Percentiles rank a stretch among this genome's conserved stretches.
phyloP scores from a whole-genome alignment of 768 basidiomycete genomes.

The Tulasnella sp. region DNA sequence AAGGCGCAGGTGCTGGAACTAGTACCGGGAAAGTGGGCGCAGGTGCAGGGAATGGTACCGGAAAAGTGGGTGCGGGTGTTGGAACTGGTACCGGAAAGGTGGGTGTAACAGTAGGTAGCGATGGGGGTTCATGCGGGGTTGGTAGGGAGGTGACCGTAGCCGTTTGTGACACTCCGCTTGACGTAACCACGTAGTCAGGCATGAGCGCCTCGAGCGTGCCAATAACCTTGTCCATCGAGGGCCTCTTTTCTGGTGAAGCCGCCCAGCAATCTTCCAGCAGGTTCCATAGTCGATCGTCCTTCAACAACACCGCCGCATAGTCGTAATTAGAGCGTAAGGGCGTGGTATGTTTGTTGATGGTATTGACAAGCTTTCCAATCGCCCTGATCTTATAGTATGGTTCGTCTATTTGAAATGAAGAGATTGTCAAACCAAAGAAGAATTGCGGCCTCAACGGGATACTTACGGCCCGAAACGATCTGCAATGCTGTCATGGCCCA shows the following conservation, averaged over 20 bases:
- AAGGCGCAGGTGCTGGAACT: too few relatives aligned
- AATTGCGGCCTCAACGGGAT: too few relatives aligned
- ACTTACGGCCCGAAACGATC: background rate
- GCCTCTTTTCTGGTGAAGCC: background rate
- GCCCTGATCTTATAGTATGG: background rate
- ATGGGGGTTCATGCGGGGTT: too few relatives aligned
- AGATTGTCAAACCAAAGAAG: background rate
- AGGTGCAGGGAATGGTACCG: too few relatives aligned
- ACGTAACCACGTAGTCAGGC: too few relatives aligned
- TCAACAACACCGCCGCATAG: background rate
- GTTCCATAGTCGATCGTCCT: background rate
- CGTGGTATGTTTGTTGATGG: background rate
- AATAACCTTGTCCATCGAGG: background rate
- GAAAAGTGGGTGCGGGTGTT: too few relatives aligned
- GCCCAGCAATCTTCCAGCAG: background rate
- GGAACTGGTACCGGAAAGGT: too few relatives aligned
- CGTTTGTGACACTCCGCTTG: too few relatives aligned
- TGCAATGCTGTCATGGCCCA: background rate
- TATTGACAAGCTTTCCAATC: background rate
- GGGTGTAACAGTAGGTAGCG: too few relatives aligned
- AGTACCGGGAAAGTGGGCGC: too few relatives aligned
- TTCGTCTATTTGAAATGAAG: background rate
- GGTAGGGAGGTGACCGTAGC: too few relatives aligned
- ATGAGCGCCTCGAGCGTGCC: constrained; percentile 16
- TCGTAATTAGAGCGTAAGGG: background rate